phyloP scores from a whole-genome alignment of 257 asterid genomes.

The Salvia miltiorrhiza region DNA sequence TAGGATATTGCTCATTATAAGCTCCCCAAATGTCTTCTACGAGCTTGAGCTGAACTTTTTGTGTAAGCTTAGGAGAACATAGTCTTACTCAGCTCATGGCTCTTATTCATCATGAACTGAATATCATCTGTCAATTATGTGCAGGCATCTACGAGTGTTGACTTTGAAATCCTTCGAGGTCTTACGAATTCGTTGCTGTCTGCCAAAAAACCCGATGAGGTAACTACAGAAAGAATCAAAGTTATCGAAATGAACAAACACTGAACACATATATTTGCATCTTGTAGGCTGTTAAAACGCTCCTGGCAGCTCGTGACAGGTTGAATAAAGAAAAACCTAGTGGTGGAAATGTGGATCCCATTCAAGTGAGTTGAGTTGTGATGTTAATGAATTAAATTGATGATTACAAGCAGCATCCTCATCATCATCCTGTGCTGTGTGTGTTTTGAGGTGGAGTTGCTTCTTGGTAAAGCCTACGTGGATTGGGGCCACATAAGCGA shows the following conservation, averaged over 20 bases:
- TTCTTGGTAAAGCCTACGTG: slow-evolving; percentile 90
- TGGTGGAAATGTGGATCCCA: slow-evolving; percentile 48
- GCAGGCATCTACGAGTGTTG: slow-evolving; percentile 66
- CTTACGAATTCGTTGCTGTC: slow-evolving; percentile 86
- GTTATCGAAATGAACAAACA: neutral
- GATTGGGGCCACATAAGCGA: slow-evolving; percentile 97
- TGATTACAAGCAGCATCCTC: slow-evolving; percentile 15
- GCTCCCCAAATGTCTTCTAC: neutral
- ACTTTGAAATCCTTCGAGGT: slow-evolving; percentile 83
- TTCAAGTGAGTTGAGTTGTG: slow-evolving; percentile 72
- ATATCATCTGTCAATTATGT: neutral
- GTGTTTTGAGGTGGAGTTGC: slow-evolving; percentile 69
- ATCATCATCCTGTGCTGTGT: too few relatives aligned
- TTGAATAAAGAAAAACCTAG: slow-evolving; percentile 45
- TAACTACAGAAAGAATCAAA: slow-evolving; percentile 17
- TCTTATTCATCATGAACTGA: neutral
- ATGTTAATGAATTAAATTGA: neutral
- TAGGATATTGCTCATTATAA: neutral
- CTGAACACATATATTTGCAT: slow-evolving; percentile 7
- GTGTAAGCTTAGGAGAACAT: neutral
- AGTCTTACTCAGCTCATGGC: neutral
- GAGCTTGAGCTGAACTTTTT: neutral
- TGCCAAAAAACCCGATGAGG: slow-evolving; percentile 79
- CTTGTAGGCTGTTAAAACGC: slow-evolving; percentile 67
- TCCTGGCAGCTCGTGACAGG: slow-evolving; percentile 63